phyloP scores from a whole-genome alignment of 345 rosid species.

The Geranium rotundifolium region DNA sequence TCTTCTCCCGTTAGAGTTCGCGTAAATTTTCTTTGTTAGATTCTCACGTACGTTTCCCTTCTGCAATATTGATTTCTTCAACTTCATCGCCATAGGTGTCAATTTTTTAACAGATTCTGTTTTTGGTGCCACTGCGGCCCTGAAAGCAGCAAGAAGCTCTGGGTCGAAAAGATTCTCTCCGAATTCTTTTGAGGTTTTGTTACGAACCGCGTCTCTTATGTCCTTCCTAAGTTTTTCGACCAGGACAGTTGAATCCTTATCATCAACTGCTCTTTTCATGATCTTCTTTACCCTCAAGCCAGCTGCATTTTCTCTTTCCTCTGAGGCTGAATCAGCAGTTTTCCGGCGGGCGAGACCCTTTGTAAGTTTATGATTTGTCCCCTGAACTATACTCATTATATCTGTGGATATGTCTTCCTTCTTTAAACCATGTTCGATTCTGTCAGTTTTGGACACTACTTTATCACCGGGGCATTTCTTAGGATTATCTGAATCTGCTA shows the following conservation, averaged over 20 bases:
- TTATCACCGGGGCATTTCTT: conserved; percentile 10
- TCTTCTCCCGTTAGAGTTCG: conserved; percentile 70
- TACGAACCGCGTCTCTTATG: conserved; percentile 79
- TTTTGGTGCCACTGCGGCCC: conserved; percentile 67
- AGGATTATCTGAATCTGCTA: conserved; percentile 25
- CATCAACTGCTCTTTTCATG: conserved; percentile 55
- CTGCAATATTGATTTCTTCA: conserved; percentile 72
- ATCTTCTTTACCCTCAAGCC: conserved; percentile 92
- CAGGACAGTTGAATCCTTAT: conserved; percentile 50
- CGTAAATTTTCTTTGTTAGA: conserved; percentile 88
- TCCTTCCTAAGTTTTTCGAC: conserved; percentile 81
- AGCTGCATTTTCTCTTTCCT: conserved; percentile 39
- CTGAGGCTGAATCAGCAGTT: conserved; percentile 30
- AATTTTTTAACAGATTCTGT: conserved; percentile 39
- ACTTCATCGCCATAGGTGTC: conserved; percentile 53
- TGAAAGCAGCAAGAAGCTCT: conserved; percentile 86
- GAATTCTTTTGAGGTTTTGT: conserved; percentile 47
- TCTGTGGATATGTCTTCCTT: conserved; percentile 24
- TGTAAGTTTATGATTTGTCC: conserved; percentile 25
- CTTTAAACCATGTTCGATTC: conserved; percentile 10
- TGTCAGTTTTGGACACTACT: conserved; percentile 12
- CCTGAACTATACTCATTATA: conserved; percentile 71
- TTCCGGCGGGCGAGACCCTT: conserved; percentile 17
- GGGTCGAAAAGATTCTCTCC: conserved; percentile 70
- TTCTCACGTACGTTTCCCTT: conserved; percentile 96